Conservation (phyloP, 2,329 filamentous ascomycete genomes). For the Septoria linicola region DNA sequence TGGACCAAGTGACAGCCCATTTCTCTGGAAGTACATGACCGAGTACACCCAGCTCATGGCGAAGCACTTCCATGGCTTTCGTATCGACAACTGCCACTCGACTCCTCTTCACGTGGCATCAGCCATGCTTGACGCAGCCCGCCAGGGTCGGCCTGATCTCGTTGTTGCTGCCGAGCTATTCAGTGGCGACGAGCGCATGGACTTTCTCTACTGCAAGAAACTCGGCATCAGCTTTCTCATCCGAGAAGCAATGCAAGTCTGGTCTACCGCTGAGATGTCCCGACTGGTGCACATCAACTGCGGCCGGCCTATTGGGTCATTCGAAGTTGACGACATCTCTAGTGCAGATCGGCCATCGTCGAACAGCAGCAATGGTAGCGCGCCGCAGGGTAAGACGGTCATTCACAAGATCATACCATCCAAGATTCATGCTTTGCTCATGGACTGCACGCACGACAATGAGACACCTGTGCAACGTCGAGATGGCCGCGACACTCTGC, state of each 20-base stretch:
- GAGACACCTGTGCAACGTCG: conserved; percentile 94
- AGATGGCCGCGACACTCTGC: conserved; percentile 87
- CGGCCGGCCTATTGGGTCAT: conserved; percentile 92
- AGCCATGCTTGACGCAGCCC: conserved; percentile 91
- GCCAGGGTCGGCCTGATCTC: conserved; percentile 79
- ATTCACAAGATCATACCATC: conserved; percentile 81
- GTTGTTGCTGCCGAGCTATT: conserved; percentile 95
- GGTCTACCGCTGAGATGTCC: conserved; percentile 91
- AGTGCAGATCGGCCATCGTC: conserved; percentile 53
- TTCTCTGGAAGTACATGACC: conserved; percentile 93
- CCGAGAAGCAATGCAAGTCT: conserved; percentile 96
- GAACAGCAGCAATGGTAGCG: conserved; percentile 36
- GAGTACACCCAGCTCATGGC: conserved; percentile 89
- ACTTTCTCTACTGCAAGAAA: conserved; percentile 92
- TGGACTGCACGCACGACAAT: conserved; percentile 99
- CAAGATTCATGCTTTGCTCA: conserved; percentile 90
- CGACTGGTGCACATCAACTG: conserved; percentile 90
- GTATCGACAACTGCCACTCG: conserved; percentile 97
- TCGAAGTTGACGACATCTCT: conserved; percentile 85
- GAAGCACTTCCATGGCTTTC: conserved; percentile 91
- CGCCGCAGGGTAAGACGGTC: conserved; percentile 56
- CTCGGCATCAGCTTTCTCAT: conserved; percentile 90
- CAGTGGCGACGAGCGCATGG: conserved; percentile 90
- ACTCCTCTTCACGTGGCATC: conserved; percentile 93
- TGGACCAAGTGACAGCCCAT: conserved; percentile 80